Percentiles rank a stretch among this genome's conserved stretches.
Conservation (phyloP, 1,284 basidiomycete species). For the Laetiporus sulphureus region DNA sequence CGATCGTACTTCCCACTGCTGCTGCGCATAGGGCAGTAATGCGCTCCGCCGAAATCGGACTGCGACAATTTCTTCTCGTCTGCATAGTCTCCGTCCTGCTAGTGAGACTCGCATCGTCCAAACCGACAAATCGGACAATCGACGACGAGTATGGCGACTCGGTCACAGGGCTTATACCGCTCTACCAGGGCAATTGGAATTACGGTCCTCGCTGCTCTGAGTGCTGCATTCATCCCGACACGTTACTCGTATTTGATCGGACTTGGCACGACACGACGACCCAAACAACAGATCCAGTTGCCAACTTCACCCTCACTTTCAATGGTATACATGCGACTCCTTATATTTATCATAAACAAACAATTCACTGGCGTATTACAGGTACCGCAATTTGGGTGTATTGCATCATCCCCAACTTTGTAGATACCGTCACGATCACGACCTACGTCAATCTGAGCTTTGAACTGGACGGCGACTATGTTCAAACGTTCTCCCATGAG, state of each 20-base stretch:
- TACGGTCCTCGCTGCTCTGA: conserved; percentile 1
- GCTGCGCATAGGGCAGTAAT: too few species aligned
- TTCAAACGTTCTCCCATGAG: too few species aligned
- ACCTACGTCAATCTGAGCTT: too few species aligned
- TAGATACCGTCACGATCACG: too few species aligned
- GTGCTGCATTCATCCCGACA: neutral
- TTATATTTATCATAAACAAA: neutral
- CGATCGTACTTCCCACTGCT: too few species aligned
- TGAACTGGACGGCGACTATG: too few species aligned
- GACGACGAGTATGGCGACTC: conserved; percentile 2
- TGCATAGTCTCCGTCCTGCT: too few species aligned
- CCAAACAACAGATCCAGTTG: neutral
- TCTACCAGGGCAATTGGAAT: neutral
- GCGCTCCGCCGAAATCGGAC: too few species aligned
- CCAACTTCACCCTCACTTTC: conserved; percentile 2
- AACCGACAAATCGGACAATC: conserved; percentile 1
- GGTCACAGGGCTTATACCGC: neutral
- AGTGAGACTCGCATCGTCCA: neutral
- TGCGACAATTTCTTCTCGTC: too few species aligned
- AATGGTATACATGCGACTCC: neutral
- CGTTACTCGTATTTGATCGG: neutral
- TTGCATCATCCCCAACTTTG: too few species aligned
- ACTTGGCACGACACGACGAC: conserved; percentile 2
- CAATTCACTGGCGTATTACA: neutral
- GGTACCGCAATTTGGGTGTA: too few species aligned